These are phyloP conservation scores for Phytophthora multivora DNA, from an alignment of 352 stramenopile species.

Conservation along the genomic window DNA sequence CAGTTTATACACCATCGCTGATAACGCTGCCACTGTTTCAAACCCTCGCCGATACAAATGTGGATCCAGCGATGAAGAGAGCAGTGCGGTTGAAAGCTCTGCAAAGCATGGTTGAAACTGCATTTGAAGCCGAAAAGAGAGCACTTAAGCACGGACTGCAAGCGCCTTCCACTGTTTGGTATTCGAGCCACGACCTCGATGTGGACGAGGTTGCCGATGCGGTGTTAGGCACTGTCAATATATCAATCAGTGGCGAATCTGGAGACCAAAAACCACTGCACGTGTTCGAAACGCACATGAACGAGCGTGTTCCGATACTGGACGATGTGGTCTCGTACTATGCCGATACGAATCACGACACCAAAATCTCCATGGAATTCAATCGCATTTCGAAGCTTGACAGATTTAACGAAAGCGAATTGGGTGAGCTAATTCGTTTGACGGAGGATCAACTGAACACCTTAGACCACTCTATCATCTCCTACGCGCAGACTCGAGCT, in stretches of 20 bases:
- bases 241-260: conserved; percentile 24
- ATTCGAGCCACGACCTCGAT: conserved; percentile 53
- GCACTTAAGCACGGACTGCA: conserved; percentile 51
- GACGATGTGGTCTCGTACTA: conserved; percentile 50
- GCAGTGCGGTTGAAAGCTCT: conserved; percentile 37
- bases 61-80: conserved; percentile 24
- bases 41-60: conserved; percentile 19
- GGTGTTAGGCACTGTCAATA: conserved; percentile 49
- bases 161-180: conserved; percentile 66
- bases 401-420: conserved; percentile 39
- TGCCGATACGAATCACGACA: conserved; percentile 37
- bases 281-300: conserved; percentile 44
- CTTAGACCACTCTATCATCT: conserved; percentile 33
- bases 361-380: conserved; percentile 30
- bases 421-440: conserved; percentile 36
- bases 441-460: conserved; percentile 26
- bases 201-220: conserved; percentile 63
- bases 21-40: conserved; percentile 28
- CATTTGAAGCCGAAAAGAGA: conserved; percentile 49
- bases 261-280: conserved; percentile 22
- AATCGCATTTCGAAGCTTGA: conserved; percentile 32
- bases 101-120: conserved; percentile 36
- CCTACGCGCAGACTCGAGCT: conserved; percentile 40
- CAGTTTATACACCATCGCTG: conserved; percentile 62
- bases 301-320: conserved; percentile 31